A percentile compares a stretch with the other conserved stretches of the same genome.
Conservation (phyloP, 2,329 filamentous ascomycete genomes). For the Rutstroemia sydowiana region DNA sequence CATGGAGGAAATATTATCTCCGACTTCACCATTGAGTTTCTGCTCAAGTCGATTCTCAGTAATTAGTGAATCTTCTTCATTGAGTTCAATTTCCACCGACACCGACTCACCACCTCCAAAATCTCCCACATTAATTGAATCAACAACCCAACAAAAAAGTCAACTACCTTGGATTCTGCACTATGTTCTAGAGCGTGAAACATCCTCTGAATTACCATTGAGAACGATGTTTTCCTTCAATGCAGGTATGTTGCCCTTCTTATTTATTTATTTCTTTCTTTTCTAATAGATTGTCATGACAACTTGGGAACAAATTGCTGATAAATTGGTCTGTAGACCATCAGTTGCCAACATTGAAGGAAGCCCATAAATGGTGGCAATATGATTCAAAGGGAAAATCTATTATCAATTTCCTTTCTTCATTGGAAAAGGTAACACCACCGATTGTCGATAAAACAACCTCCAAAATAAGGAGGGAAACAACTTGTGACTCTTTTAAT, state of each 20-base stretch:
- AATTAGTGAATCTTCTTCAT: too few relatives aligned
- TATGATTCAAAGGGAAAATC: conserved; percentile 18
- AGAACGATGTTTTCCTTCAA: conserved; percentile 28
- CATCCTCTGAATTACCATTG: conserved; percentile 18
- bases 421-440: conserved; percentile 11
- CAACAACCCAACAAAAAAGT: conserved; percentile 7
- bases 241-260: conserved; percentile 17
- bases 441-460: neutral
- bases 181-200: conserved; percentile 16
- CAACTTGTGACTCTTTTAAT: neutral
- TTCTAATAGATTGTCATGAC: neutral
- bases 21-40: too few relatives aligned
- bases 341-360: conserved; percentile 18
- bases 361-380: conserved; percentile 23
- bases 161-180: conserved; percentile 22
- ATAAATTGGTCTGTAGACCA: conserved; percentile 14
- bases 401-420: conserved; percentile 19
- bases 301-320: neutral
- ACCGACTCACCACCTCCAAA: too few relatives aligned
- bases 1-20: too few relatives aligned
- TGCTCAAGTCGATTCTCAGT: too few relatives aligned
- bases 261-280: neutral
- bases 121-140: neutral
- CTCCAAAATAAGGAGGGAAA: neutral
- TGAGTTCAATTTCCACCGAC: too few relatives aligned